Base-by-base conservation (phyloP, 2,329 filamentous ascomycete species). In the Cladosporium sp. region DNA sequence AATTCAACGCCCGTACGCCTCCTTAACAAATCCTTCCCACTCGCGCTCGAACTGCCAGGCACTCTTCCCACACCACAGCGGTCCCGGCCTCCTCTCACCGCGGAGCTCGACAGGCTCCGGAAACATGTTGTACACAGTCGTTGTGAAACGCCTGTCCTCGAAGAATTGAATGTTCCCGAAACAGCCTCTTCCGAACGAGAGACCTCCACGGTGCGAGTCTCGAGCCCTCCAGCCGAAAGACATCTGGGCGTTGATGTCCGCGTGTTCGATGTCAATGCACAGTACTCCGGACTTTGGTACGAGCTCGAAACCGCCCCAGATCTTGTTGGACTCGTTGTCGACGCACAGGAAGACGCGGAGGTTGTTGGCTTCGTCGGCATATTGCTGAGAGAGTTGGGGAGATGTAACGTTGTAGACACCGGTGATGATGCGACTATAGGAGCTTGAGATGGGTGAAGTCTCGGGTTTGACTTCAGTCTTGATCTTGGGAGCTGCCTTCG, bases 231-330 rank as follows among this genome's bases (percentile, higher is more conserved):
- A 79, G 8, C 72, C 73, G 36, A 74, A 72, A 0, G 58, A 58
- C 18, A 72, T 51, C 4, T 34, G 64, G 11, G 59, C 59, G n/a
- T 67, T 28, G 68, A 72, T 6, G 64, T 69, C 14, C 68, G 70
- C 32, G 71, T 66, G 64, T 38, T 71, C 62, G 21, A 78, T 60
- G 34, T 36, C 34, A 36, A 85, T 75, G 38, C 76, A 75, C n/a
- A 85, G 71, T 3, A 85, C 71, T 1, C 83, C 81, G 47, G 74
- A 66, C 44, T 82, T 75, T 8, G 79, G 64, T 0, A 79, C 80
- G 4, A 84, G 74, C 52, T 80, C 75, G 68, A 85, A 85, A 0
- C 68, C 72, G 0, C 80, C 82, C 83, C 84, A 86, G 8, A 85
- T 77, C 5, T 71, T 73, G 14, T 78, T 78, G 18, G 74, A 49